Conservation (phyloP, 2,329 filamentous ascomycete species). For the Seiridium cupressi region DNA sequence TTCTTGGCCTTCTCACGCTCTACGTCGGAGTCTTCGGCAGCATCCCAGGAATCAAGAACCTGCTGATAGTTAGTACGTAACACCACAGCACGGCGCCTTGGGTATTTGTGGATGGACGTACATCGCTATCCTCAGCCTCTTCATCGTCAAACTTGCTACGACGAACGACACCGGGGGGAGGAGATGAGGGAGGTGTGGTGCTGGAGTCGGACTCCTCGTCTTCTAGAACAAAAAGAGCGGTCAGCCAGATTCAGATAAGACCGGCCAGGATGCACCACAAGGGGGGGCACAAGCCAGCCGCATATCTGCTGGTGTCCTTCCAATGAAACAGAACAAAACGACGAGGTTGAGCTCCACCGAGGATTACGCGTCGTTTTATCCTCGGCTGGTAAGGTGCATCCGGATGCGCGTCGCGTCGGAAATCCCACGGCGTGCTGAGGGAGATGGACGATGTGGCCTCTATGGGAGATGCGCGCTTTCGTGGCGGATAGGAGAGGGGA, state of each 20-base stretch:
- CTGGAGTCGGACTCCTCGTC: conserved; percentile 11
- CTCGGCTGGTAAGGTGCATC: not conserved
- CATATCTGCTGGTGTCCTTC: conserved; percentile 3
- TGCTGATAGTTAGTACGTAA: conserved; percentile 31
- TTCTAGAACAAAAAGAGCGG: conserved; percentile 5
- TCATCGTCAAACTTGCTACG: conserved; percentile 11
- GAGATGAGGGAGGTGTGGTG: conserved; percentile 6
- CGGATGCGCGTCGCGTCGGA: conserved; percentile 7
- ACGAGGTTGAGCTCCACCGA: conserved; percentile 12
- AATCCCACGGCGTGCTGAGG: conserved; percentile 9
- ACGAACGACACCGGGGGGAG: conserved; percentile 1
- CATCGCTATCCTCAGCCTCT: conserved; percentile 11
- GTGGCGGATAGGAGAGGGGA: not conserved
- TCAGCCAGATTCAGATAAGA: conserved; percentile 9
- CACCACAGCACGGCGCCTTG: not conserved
- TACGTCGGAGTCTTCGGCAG: conserved; percentile 92
- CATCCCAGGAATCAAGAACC: conserved; percentile 96
- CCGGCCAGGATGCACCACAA: not conserved
- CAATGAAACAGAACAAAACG: conserved; percentile 15
- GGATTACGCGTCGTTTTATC: conserved; percentile 8
- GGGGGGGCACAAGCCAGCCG: conserved; percentile 11
- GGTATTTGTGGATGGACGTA: not conserved
- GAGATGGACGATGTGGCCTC: conserved; percentile 15
- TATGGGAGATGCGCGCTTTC: conserved; percentile 1
- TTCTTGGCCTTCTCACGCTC: conserved; percentile 94